Base-by-base conservation (phyloP, 2,329 filamentous ascomycete genomes). In the Mycocentrospora acerina region DNA sequence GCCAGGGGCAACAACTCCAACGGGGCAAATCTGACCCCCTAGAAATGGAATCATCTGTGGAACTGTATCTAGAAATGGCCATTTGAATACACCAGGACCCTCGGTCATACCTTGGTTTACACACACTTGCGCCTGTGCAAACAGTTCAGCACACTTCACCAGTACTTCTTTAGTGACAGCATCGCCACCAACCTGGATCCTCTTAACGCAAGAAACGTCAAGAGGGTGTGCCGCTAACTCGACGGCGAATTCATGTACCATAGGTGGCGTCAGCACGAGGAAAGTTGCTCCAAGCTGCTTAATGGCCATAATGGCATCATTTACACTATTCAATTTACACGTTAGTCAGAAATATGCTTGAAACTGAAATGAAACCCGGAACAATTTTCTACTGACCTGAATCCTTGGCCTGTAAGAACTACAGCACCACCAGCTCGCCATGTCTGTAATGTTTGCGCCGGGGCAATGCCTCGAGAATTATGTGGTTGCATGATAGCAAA, bases 181-280 rank as follows among this genome's bases (percentile, higher is more conserved):
- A 17, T 37, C 35, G 9, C 35, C 35, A n/a, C 35, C 35, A 13
- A 37, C 18, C 19, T 37, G 35, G 18, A 37, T 18, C 10, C 29
- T 22, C 9, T 22, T 22, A 9, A 22, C 19, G 19, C 19, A 22
- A 9, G 19, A 22, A 18, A 32, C 9, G 9, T 24, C 17, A 22
- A 13, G 22, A n/a, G 12, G 7, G 14, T 13, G 17, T 22, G 29
- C 24, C 16, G 17, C 11, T 18, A 19, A 32, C 22, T 19, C 13
- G 11, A 22, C 24, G n/a, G 9, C 4, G 7, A 13, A 32, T 32
- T 5, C n/a, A 13, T 37, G 35, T 16, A 37, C 35, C 35, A 37
- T 37, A 16, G 35, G 11, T 13, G 35, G 35, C 4, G 35, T 24
- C 5, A 37, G 35, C 10, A 37, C 35, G 9, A 37, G 12, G 27